Evolutionary conservation across 1,139 yeast species (phyloP).

Genomic region (Candida dubliniensis): DNA sequence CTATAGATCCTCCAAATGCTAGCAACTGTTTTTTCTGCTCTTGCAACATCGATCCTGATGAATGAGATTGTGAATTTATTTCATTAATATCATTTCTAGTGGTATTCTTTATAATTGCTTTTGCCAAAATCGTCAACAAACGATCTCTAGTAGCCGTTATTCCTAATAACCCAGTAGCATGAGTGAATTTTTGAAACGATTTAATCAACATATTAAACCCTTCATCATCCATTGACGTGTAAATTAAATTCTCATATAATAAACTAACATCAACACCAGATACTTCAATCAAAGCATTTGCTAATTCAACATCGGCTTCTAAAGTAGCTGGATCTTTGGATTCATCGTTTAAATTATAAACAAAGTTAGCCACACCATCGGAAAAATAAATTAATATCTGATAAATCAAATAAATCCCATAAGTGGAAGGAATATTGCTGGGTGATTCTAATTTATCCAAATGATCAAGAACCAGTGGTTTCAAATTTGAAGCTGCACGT

Average conservation of each 20-base stretch:
- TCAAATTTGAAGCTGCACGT: conserved; percentile 33
- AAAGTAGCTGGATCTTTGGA: conserved; percentile 24
- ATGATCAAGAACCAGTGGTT: conserved; percentile 65
- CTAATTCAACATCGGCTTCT: conserved; percentile 38
- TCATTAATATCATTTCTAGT: conserved; percentile 19
- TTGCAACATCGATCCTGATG: conserved; percentile 8
- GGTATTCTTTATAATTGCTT: conserved; percentile 47
- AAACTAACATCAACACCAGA: conserved; percentile 49
- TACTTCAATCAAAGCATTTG: conserved; percentile 39
- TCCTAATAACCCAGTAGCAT: conserved; percentile 76
- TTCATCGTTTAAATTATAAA: conserved; percentile 38
- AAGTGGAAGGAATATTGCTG: conserved; percentile 60
- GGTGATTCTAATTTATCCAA: conserved; percentile 76
- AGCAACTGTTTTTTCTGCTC: conserved; percentile 38
- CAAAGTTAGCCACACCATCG: conserved; percentile 67
- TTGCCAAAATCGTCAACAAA: conserved; percentile 57
- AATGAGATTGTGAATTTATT: too few relatives aligned
- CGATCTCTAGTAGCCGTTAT: conserved; percentile 57
- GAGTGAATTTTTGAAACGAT: conserved; percentile 76
- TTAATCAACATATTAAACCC: conserved; percentile 62
- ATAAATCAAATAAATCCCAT: conserved; percentile 59
- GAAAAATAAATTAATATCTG: conserved; percentile 55
- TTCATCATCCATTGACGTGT: conserved; percentile 68
- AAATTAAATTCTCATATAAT: conserved; percentile 54
- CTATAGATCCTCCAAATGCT: conserved; percentile 61